Conservation (phyloP, 371 early-diverging fungal genomes). For the Parasitella parasitica region DNA sequence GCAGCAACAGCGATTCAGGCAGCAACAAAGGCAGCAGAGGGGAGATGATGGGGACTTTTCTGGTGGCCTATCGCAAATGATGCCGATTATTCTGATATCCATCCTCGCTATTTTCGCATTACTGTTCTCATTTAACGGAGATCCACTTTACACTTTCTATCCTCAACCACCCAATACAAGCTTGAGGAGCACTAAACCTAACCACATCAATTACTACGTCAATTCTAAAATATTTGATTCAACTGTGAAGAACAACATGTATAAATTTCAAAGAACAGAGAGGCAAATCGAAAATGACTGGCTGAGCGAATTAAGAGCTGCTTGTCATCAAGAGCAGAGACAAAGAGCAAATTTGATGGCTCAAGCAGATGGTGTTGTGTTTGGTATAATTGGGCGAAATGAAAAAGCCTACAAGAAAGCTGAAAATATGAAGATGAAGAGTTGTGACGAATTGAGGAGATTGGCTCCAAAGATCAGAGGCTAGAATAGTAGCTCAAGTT, state of each 20-base stretch:
- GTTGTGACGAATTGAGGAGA: slow-evolving; percentile 38
- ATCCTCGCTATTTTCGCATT: slow-evolving; percentile 9
- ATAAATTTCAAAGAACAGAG: slow-evolving; percentile 29
- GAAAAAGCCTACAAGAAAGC: slow-evolving; percentile 39
- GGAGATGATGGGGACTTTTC: background rate
- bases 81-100: slow-evolving; percentile 17
- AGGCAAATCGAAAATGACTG: slow-evolving; percentile 42
- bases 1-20: slow-evolving; percentile 12
- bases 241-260: slow-evolving; percentile 12
- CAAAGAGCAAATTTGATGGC: slow-evolving; percentile 25
- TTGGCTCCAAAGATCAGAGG: slow-evolving; percentile 16
- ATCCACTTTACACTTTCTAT: slow-evolving; percentile 39
- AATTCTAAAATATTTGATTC: slow-evolving; percentile 29
- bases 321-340: slow-evolving; percentile 37
- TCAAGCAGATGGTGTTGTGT: slow-evolving; percentile 38
- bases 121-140: slow-evolving; percentile 19
- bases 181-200: slow-evolving; percentile 29
- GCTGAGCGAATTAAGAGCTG: slow-evolving; percentile 31
- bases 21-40: slow-evolving; percentile 3
- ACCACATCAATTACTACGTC: slow-evolving; percentile 47
- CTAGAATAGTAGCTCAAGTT: background rate
- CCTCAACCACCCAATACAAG: slow-evolving; percentile 33
- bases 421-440: slow-evolving; percentile 30
- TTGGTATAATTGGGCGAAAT: slow-evolving; percentile 34
- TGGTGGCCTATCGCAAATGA: slow-evolving; percentile 1